Evolutionary conservation across 192 early-diverging fungal genomes (phyloP), one percentile per base, ranked within the genome.

Genomic region (Umbelopsis ramanniana): DNA sequence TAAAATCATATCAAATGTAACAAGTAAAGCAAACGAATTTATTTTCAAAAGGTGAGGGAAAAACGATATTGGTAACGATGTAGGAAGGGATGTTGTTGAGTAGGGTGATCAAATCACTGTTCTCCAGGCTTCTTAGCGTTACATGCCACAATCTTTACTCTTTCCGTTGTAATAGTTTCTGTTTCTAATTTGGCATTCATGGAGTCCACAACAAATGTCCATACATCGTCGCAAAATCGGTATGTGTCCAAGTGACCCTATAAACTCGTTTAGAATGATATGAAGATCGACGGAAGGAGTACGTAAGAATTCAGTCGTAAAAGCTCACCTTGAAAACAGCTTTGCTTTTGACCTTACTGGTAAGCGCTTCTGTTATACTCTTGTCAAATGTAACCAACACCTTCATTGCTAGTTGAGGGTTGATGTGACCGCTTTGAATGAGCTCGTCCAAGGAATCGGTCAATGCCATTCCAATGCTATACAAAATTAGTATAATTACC

Each of bases 361-460:
- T 86, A 40, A 99, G 85, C 19, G 96, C 92, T 52, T 98, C 96
- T 7, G 93, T 89, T 68, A 99, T 94, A 69, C 90, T 95, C 67
- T 82, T 81, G 75, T 96, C 93, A 82, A 96, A 96, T 85, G 95
- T 72, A 40, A 81, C 78, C 21, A 99, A 83, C 24, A 98, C 92
- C 46, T 92, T 90, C 88, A 97, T 97, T 3, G 98, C 94, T 55
- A 96, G 76, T 78, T 97, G 94, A 40, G 96, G 95, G 68, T 94
- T 94, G 54, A 99, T 93, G 70, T 93, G 91, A 4, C 90, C 91
- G 15, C 90, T 89, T 68, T 90, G 87, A 74, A 98, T 95, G 76
- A 98, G 88, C 68, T 98, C 98, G 79, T 99, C 98, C 21, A 99
- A 85, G 7, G 98, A 92, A 74, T 99, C 98, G 6, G 94, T 97